phyloP scores from a whole-genome alignment of 2,329 filamentous ascomycete genomes.

The Podosphaera xanthii region DNA sequence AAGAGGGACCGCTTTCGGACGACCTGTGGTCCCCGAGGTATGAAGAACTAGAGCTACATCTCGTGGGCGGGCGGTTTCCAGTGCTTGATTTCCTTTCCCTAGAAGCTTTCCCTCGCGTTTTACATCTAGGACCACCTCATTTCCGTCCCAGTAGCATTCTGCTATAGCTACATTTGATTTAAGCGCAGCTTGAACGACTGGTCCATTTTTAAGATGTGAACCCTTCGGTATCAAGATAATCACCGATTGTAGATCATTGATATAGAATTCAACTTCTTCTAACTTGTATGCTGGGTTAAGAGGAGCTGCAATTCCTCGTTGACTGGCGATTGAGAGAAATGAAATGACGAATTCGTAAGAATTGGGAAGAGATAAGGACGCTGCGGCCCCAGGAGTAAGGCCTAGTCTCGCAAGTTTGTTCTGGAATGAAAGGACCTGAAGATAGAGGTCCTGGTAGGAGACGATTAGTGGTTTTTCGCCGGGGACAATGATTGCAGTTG shows the following conservation, averaged over 20 bases:
- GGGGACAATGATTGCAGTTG: conserved; percentile 51
- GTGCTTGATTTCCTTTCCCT: conserved; percentile 22
- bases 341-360: conserved; percentile 75
- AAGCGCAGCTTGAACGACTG: conserved; percentile 53
- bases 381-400: conserved; percentile 42
- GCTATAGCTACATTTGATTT: conserved; percentile 69
- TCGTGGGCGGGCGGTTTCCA: conserved; percentile 41
- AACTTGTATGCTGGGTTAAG: conserved; percentile 77
- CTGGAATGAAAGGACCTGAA: conserved; percentile 50
- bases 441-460: conserved; percentile 42
- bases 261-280: conserved; percentile 79
- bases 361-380: conserved; percentile 67
- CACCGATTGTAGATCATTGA: conserved; percentile 63
- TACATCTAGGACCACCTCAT: conserved; percentile 51
- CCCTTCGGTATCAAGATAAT: conserved; percentile 55
- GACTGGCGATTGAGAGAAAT: conserved; percentile 69
- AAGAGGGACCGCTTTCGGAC: conserved; percentile 65
- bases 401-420: conserved; percentile 54
- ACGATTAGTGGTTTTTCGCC: conserved; percentile 41
- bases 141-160: conserved; percentile 59
- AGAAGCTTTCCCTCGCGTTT: conserved; percentile 50
- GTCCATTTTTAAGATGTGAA: conserved; percentile 38
- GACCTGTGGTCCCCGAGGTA: conserved; percentile 65
- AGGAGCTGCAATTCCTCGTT: conserved; percentile 65
- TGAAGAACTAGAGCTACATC: conserved; percentile 66